Evolutionary conservation across 2,329 filamentous ascomycete genomes (phyloP), one percentile per base, ranked within the genome.

Genomic region (Penicillium hesseltinei): DNA sequence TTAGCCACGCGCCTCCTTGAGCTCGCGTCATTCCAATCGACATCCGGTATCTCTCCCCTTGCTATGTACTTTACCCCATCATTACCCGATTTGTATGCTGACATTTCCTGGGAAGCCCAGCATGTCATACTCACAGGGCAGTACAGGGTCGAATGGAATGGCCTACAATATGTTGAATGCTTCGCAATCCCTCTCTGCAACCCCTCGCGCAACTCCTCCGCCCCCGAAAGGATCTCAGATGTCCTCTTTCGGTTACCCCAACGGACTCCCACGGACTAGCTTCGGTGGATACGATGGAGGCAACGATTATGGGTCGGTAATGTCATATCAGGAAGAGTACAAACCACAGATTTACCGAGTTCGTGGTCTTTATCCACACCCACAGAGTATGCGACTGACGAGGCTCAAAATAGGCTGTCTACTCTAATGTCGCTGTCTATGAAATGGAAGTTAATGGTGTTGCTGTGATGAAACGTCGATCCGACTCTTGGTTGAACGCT

Each of bases 391-490:
- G 17, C 33, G 39, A 52, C 64, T 69, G 48, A 69, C 54, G 36
- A 36, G 21, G 5, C 11, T 56, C 25, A 11, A 52, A 51, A 60
- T 57, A 85, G 86, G 93, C 93, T 59, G 90, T 95, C 40, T 97
- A 97, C 75, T 97, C 93, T 8, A 92, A 92, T 65, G 91, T 97
- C 45, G 88, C 93, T 60, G 94, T 99, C 17, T 99, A 97, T 79
- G 94, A 99, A 77, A 97, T 97, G 92, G 92, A 97, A 74, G 90
- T 97, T 60, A 95, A 96, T 73, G 86, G 85, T 45, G 82, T 99
- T 63, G 91, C 92, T 25, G 92, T 97, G 50, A 99, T 99, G 94
- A 91, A 94, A 73, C 88, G 94, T 57, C 88, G 94, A 63, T 89
- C 90, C 65, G 94, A 99, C 75, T 93, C 91, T 64, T 97, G 93